Percentiles rank a stretch among this genome's conserved stretches.
Conservation (phyloP, 1,284 basidiomycete species). For the Austroboletus novae-zelandiae region DNA sequence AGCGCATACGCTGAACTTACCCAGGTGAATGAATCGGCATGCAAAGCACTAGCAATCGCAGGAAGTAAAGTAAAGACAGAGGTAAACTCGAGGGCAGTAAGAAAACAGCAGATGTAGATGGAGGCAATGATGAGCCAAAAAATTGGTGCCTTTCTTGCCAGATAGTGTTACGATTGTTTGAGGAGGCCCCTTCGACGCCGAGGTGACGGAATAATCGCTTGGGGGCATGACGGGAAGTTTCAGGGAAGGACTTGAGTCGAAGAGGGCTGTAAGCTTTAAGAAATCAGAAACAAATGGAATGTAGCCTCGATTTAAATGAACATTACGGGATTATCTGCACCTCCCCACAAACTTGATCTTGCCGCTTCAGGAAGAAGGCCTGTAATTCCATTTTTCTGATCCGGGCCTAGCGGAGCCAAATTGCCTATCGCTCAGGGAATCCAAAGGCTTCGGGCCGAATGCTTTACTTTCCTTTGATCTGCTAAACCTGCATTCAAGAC, state of each 20-base stretch:
- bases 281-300: too few species aligned
- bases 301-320: too few species aligned
- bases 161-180: not conserved
- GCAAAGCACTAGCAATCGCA: slow-evolving; percentile 31
- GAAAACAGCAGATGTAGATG: slow-evolving; percentile 2
- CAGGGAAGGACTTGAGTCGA: not conserved
- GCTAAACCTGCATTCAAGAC: too few species aligned
- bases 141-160: not conserved
- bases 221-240: not conserved
- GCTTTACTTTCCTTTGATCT: too few species aligned
- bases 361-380: too few species aligned
- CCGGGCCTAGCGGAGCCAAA: too few species aligned
- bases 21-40: slow-evolving; percentile 33
- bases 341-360: too few species aligned
- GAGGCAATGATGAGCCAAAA: slow-evolving; percentile 4
- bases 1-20: slow-evolving; percentile 32
- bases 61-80: slow-evolving; percentile 32
- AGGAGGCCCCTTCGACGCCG: not conserved
- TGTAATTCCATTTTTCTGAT: too few species aligned
- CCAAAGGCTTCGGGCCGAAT: too few species aligned
- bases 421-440: too few species aligned
- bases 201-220: not conserved
- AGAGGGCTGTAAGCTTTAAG: too few species aligned
- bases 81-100: slow-evolving; percentile 3
- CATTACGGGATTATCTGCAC: too few species aligned